A percentile compares a stretch with the other conserved stretches of the same genome.
Conservation (phyloP, 768 basidiomycete genomes). For the Leccinellum rugosiceps region DNA sequence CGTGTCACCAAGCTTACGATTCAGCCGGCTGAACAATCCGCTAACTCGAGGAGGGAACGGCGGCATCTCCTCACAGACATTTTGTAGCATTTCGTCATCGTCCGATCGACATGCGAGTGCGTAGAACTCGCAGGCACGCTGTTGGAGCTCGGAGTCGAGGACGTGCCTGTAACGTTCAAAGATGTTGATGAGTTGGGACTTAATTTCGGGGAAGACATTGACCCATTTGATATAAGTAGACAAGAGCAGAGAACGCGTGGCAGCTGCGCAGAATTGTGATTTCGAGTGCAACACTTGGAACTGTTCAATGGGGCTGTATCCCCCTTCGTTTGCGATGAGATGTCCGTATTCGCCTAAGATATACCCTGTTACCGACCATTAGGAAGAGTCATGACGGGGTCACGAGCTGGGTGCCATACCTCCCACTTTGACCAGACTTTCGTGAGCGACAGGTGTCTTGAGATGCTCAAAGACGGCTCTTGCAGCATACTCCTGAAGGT, state of each 20-base stretch:
- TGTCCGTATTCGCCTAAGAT: slow-evolving; percentile 98
- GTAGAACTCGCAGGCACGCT: slow-evolving; percentile 97
- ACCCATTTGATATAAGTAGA: slow-evolving; percentile 99
- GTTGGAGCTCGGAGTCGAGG: slow-evolving; percentile 94
- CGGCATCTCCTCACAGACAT: slow-evolving; percentile 98
- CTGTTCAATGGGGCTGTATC: slow-evolving; percentile 92
- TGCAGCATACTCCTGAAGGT: slow-evolving; percentile 94
- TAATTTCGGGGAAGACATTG: slow-evolving; percentile 99
- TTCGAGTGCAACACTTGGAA: slow-evolving; percentile 92
- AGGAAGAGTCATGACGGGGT: slow-evolving; percentile 7
- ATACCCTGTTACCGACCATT: slow-evolving; percentile 60
- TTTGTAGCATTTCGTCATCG: slow-evolving; percentile 89
- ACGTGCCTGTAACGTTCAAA: slow-evolving; percentile 98
- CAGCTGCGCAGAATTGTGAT: slow-evolving; percentile 89
- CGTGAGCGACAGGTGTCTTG: slow-evolving; percentile 80
- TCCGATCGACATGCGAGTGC: slow-evolving; percentile 81
- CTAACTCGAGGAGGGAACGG: slow-evolving; percentile 96
- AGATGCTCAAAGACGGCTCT: slow-evolving; percentile 89
- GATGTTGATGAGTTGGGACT: slow-evolving; percentile 86
- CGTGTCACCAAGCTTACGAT: slow-evolving; percentile 88
- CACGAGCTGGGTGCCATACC: slow-evolving; percentile 45
- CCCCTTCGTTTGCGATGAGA: slow-evolving; percentile 91
- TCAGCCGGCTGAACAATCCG: slow-evolving; percentile 79
- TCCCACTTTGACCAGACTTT: slow-evolving; percentile 94
- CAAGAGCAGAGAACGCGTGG: slow-evolving; percentile 87